Evolutionary conservation across 2,329 filamentous ascomycete genomes (phyloP), one percentile per base, ranked within the genome.

Genomic region (Biscogniauxia mediterranea): DNA sequence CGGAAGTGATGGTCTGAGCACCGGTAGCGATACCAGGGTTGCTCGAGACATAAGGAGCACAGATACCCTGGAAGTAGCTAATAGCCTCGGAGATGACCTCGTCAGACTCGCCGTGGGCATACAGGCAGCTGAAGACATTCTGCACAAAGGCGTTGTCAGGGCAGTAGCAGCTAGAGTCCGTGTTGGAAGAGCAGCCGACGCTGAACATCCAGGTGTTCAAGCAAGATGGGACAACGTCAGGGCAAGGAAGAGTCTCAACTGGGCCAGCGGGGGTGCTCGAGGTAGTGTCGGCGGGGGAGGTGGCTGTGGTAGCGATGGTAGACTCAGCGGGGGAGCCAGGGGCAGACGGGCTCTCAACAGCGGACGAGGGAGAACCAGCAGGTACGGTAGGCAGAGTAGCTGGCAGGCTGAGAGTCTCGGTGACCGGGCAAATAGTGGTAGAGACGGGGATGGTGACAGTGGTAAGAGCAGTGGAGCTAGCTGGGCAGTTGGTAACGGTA

Each of bases 31-130:
- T 91, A 66, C 83, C 91, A n/a, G 93, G 92, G 85, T 97, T 97
- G 74, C 84, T 70, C 17, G 84, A 81, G 42, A 92, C 84, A 77
- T 89, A 89, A 57, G 84, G 79, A 61, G 90, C 92, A 80, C 94
- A 98, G 78, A 98, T 91, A 75, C 93, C 93, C 77, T 93, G 89
- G 82, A 97, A 89, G 86, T 91, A 97, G 70, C 85, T 84, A 62
- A 95, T 83, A 63, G 92, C 91, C 69, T 87, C 79, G 58, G 86
- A 81, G 69, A 94, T 83, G 73, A 91, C 84, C 53, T 84, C 80
- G 63, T 88, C 83, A 61, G 83, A 83, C 62, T 83, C 82, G 66
- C 88, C 90, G 83, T 93, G 89, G 60, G 93, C 85, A 71, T 89
- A 86, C 69, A 98, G 83, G 79, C 94, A 98, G 64, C 85, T 80